Evolutionary conservation across 805 yeast species (phyloP), one percentile per base, ranked within the genome.

Genomic region (Candida sphagnicola): DNA sequence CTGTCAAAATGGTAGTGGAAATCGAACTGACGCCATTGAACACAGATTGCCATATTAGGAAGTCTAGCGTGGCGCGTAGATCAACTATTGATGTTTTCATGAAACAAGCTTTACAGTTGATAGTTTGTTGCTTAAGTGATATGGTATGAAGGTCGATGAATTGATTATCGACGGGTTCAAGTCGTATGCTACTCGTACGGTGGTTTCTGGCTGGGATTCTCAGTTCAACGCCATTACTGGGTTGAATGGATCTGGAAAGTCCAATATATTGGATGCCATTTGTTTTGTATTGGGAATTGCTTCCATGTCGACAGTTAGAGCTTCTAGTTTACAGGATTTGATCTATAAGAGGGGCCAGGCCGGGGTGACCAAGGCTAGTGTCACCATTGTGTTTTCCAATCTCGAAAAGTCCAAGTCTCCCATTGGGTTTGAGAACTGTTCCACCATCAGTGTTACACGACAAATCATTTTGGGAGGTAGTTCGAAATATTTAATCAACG

Each of bases 191-290:
- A 85, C 95, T 1, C 82, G 98, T 67, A 93, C 99, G 1, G 97
- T 90, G 21, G 86, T 93, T 23, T 77, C 95, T 2, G 85, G 82
- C 18, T 95, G 99, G 99, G 99, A 93, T 61, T 76, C 86, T 1
- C 95, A 85, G 62, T 95, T 93, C 65, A 93, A 95, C 64, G 96
- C 98, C 51, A 91, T 93, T 57, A 95, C 99, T 0, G 99, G 99
- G 5, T 72, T 93, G 35, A 93, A 93, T 58, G 99, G 99, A 8
- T 88, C 96, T 0, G 99, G 99, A 4, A 93, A 93, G 56, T 91
- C 98, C 16, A 93, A 93, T 59, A 90, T 93, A 42, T 70, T 93
- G 31, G 99, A 93, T 62, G 95, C 99, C 40, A 91, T 93, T 41
- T 93, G 99, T 63, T 93, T 93, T 62, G 99, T 95, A n/a, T 71